These are phyloP conservation scores for Saccharum officinarum DNA, from an alignment of 176 grass and related monocot genomes.

Conservation along the genomic window DNA sequence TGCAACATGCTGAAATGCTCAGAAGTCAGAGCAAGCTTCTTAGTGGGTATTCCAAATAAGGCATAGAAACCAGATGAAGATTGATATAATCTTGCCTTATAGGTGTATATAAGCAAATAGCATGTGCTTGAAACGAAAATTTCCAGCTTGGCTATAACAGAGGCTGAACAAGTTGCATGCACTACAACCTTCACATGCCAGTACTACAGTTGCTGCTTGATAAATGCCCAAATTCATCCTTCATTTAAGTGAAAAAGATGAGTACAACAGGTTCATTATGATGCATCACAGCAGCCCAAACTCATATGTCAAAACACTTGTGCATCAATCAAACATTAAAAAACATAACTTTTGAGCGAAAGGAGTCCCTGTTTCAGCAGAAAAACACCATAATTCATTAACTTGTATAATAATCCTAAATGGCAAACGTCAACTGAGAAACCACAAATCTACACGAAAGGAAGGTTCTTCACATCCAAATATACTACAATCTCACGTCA, in stretches of 20 bases:
- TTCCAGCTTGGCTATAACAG: background rate
- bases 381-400: background rate
- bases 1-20: background rate
- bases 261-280: background rate
- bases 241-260: background rate
- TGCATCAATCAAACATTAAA: background rate
- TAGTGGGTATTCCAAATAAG: background rate
- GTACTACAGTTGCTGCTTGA: background rate
- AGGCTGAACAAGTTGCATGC: background rate
- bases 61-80: slow-evolving; percentile 15
- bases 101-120: background rate
- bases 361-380: background rate
- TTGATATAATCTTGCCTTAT: background rate
- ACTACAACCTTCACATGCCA: background rate
- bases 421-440: background rate
- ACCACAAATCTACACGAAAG: background rate
- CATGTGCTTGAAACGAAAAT: background rate
- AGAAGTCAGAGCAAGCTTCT: background rate
- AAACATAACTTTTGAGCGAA: background rate
- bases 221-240: background rate
- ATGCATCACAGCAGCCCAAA: background rate
- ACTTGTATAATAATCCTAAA: background rate
- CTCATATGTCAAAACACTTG: background rate
- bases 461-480: background rate
- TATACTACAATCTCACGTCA: background rate